A percentile compares a stretch with the other conserved stretches of the same genome.
Conservation (phyloP, 2,329 filamentous ascomycete species). For the Aspergillus viridinutans region DNA sequence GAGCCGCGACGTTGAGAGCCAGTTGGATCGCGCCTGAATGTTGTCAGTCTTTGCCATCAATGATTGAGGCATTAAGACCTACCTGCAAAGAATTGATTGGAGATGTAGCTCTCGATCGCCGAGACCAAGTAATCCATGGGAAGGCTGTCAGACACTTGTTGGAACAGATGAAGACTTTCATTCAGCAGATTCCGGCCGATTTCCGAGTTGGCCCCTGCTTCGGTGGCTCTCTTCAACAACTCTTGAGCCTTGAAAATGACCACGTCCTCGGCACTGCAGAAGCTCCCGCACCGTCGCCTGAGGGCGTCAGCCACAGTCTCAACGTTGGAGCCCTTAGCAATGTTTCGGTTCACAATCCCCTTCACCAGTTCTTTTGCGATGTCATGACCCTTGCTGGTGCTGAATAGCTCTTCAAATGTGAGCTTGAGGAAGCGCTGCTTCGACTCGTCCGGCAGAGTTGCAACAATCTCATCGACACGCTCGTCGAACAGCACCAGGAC, state of each 20-base stretch:
- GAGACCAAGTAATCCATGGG: slow-evolving; percentile 74
- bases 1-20: slow-evolving; percentile 74
- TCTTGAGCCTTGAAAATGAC: slow-evolving; percentile 98
- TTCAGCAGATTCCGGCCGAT: slow-evolving; percentile 74
- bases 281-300: slow-evolving; percentile 85
- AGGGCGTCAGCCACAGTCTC: slow-evolving; percentile 96
- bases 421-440: slow-evolving; percentile 68
- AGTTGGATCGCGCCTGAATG: slow-evolving; percentile 71
- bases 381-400: slow-evolving; percentile 72
- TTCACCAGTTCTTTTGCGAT: slow-evolving; percentile 93
- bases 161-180: slow-evolving; percentile 83
- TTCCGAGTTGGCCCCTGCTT: slow-evolving; percentile 71
- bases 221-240: slow-evolving; percentile 80
- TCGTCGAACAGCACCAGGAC: slow-evolving; percentile 94
- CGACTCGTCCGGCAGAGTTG: slow-evolving; percentile 65
- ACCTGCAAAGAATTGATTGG: slow-evolving; percentile 82
- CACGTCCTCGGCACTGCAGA: slow-evolving; percentile 95
- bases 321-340: slow-evolving; percentile 92
- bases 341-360: slow-evolving; percentile 96
- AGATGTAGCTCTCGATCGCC: slow-evolving; percentile 74
- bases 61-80: slow-evolving; percentile 16
- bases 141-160: slow-evolving; percentile 79
- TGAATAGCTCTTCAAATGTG: slow-evolving; percentile 86
- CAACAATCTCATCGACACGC: slow-evolving; percentile 80
- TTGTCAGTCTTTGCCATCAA: slow-evolving; percentile 10